Conservation (phyloP, 805 yeast species). For the Kregervanrija fluxuum region DNA sequence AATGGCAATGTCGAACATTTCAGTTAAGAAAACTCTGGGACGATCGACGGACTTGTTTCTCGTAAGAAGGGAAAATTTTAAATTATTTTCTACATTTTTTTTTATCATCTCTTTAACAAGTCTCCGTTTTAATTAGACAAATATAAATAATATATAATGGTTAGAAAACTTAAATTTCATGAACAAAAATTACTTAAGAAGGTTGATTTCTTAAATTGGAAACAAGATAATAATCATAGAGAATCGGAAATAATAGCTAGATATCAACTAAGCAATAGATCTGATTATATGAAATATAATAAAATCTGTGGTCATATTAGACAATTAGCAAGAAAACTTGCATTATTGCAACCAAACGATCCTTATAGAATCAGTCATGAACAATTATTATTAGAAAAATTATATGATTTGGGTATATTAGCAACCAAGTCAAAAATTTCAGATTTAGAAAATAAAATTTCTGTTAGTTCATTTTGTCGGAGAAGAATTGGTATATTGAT, state of each 20-base stretch:
- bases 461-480: conserved; percentile 89
- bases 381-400: conserved; percentile 76
- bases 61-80: background rate
- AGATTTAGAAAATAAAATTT: conserved; percentile 82
- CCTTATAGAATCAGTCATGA: conserved; percentile 86
- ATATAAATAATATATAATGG: conserved; percentile 41
- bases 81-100: background rate
- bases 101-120: conserved; percentile 2
- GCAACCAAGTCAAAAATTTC: conserved; percentile 86
- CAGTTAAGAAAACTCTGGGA: too few species aligned
- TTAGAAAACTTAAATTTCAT: conserved; percentile 84
- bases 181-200: conserved; percentile 91
- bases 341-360: conserved; percentile 80
- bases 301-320: conserved; percentile 87
- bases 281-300: conserved; percentile 92
- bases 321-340: conserved; percentile 76
- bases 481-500: conserved; percentile 90
- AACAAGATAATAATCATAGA: conserved; percentile 90
- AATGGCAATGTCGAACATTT: background rate
- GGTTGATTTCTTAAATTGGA: conserved; percentile 97
- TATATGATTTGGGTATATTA: conserved; percentile 81
- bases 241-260: conserved; percentile 96
- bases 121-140: background rate
- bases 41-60: too few species aligned
- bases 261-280: conserved; percentile 89